Evolutionary conservation across 208 protist genomes (phyloP).

Genomic region (Acanthamoeba sp.): DNA sequence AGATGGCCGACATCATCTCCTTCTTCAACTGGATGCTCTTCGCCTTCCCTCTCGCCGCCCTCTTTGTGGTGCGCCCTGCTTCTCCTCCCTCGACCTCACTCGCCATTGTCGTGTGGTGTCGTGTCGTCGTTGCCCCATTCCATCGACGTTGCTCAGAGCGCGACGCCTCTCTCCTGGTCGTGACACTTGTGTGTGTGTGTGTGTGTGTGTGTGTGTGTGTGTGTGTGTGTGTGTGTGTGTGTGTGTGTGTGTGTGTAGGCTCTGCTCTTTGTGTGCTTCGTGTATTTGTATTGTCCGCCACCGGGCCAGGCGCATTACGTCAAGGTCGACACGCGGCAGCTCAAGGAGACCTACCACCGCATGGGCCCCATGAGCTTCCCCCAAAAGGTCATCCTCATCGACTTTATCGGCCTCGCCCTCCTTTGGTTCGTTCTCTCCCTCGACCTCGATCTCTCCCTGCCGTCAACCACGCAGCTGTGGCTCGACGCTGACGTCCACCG

Average conservation of each 20-base stretch:
- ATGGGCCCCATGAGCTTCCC: constrained; percentile 50
- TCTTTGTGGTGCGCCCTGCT: not conserved
- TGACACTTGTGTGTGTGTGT: no score
- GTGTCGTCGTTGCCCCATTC: not conserved
- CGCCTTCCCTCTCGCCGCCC: not conserved
- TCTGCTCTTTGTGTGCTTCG: not conserved
- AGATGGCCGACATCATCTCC: constrained; percentile 27
- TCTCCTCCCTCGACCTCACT: not conserved
- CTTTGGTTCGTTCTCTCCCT: no score
- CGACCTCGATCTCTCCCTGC: no score
- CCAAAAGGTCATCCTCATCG: constrained; percentile 20
- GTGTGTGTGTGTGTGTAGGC: not conserved
- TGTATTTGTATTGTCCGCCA: constrained; percentile 40
- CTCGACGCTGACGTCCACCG: not conserved
- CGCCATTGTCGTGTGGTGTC: no score
- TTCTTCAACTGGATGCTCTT: constrained; percentile 68
- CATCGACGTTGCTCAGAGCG: not conserved
- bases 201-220: no score
- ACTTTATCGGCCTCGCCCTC: constrained; percentile 25
- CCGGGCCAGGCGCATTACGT: not conserved
- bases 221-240: not conserved
- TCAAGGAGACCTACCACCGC: constrained; percentile 7
- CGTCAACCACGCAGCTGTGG: not conserved
- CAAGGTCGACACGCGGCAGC: constrained; percentile 57
- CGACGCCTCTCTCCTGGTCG: not conserved